A percentile compares a stretch with the other conserved stretches of the same genome.
phyloP scores from a whole-genome alignment of 371 early-diverging fungal genomes.

The Mucor plumbeus region DNA sequence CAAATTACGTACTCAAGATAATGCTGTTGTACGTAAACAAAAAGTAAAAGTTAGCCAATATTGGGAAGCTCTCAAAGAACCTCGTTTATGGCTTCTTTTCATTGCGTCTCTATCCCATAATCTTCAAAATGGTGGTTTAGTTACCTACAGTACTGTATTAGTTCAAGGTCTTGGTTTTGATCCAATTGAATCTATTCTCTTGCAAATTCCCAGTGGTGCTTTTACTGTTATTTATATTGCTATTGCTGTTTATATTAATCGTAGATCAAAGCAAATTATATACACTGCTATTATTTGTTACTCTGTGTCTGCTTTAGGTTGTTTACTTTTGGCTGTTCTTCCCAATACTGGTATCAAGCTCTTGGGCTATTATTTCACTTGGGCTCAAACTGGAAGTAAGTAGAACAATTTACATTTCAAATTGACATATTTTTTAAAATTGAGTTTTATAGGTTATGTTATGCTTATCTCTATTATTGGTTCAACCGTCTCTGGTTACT shows the following conservation, averaged over 20 bases:
- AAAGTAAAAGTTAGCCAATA: conserved; percentile 21
- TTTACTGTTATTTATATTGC: conserved; percentile 24
- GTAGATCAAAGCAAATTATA: conserved; percentile 24
- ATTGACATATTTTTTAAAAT: neutral
- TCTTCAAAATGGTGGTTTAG: conserved; percentile 39
- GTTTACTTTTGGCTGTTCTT: conserved; percentile 29
- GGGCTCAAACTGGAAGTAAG: conserved; percentile 26
- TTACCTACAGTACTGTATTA: conserved; percentile 37
- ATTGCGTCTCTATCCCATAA: conserved; percentile 23
- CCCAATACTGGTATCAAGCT: conserved; percentile 34
- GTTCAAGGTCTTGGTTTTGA: conserved; percentile 37
- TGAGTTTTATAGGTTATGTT: conserved; percentile 9
- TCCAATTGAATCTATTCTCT: conserved; percentile 35
- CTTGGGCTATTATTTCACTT: conserved; percentile 36
- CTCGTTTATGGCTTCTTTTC: conserved; percentile 29
- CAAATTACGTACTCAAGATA: conserved; percentile 28
- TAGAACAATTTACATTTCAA: neutral
- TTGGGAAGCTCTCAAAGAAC: conserved; percentile 31
- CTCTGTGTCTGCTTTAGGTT: conserved; percentile 23
- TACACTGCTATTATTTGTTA: conserved; percentile 24
- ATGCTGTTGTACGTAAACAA: conserved; percentile 28
- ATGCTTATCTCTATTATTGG: conserved; percentile 32
- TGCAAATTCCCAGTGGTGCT: conserved; percentile 42
- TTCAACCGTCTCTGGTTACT: conserved; percentile 43
- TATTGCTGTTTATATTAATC: conserved; percentile 19